These are phyloP conservation scores for Myxozyma nipponensis DNA, from an alignment of 805 yeast species.

Conservation along the genomic window DNA sequence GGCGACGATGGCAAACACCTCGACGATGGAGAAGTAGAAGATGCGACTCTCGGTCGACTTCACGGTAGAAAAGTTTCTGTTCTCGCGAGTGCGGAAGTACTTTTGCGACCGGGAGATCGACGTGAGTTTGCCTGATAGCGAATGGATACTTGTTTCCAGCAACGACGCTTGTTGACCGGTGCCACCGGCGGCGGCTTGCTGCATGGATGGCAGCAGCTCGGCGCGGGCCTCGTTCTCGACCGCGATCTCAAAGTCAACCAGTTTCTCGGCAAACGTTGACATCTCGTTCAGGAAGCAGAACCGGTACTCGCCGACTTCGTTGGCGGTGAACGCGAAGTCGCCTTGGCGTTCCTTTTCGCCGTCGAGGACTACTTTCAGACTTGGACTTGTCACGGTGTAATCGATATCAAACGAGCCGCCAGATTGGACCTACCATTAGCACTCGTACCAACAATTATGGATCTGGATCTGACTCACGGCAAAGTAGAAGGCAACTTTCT, in stretches of 20 bases:
- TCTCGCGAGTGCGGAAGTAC: conserved; percentile 85
- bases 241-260: conserved; percentile 74
- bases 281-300: conserved; percentile 80
- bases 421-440: conserved; percentile 47
- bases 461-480: conserved; percentile 44
- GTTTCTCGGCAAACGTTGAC: conserved; percentile 77
- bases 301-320: conserved; percentile 71
- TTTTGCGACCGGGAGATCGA: conserved; percentile 45
- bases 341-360: conserved; percentile 71
- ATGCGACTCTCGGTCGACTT: conserved; percentile 72
- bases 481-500: conserved; percentile 70
- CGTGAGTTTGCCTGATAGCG: conserved; percentile 32
- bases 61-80: conserved; percentile 87
- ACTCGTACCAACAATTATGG: not conserved
- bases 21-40: conserved; percentile 69
- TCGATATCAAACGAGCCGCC: conserved; percentile 81
- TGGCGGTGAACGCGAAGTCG: conserved; percentile 69
- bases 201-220: conserved; percentile 53
- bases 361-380: conserved; percentile 48
- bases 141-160: conserved; percentile 37
- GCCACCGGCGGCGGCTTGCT: conserved; percentile 13
- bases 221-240: conserved; percentile 51
- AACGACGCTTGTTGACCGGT: conserved; percentile 17
- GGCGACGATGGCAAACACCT: conserved; percentile 68
- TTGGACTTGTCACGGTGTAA: conserved; percentile 55